Evolutionary conservation across 1,284 basidiomycete genomes (phyloP).

Genomic region (Volvariella volvacea): DNA sequence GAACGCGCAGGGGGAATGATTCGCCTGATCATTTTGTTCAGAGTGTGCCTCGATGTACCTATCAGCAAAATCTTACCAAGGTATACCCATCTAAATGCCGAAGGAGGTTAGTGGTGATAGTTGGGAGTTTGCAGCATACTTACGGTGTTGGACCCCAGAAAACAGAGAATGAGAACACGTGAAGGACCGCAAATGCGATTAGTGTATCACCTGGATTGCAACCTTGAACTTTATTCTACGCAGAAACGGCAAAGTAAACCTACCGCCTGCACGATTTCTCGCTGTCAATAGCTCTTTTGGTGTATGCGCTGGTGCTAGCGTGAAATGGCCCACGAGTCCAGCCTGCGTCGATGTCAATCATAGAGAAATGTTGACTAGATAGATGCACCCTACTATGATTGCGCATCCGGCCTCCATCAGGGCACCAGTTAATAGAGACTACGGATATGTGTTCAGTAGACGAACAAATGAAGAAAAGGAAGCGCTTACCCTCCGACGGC

Average conservation of each 20-base stretch:
- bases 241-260: constrained; percentile 6
- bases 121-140: constrained; percentile 23
- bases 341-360: too few relatives aligned
- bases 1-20: constrained; percentile 64
- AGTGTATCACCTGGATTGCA: constrained; percentile 40
- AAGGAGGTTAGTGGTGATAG: constrained; percentile 3
- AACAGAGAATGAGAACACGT: constrained; percentile 65
- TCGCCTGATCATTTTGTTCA: constrained; percentile 28
- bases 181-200: constrained; percentile 72
- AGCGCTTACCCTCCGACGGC: constrained; percentile 47
- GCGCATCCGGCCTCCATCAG: constrained; percentile 56
- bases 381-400: too few relatives aligned
- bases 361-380: too few relatives aligned
- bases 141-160: constrained; percentile 74
- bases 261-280: constrained; percentile 50
- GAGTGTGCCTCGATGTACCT: background rate
- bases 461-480: background rate
- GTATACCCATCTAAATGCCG: constrained; percentile 30
- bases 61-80: too few relatives aligned
- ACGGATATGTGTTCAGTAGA: background rate
- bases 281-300: constrained; percentile 37
- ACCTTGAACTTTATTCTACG: too few relatives aligned
- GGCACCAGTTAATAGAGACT: constrained; percentile 66
- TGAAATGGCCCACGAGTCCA: constrained; percentile 67
- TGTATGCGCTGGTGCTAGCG: constrained; percentile 48